Conservation (phyloP, 306 rosid species). For the Boehmeria nivea region DNA sequence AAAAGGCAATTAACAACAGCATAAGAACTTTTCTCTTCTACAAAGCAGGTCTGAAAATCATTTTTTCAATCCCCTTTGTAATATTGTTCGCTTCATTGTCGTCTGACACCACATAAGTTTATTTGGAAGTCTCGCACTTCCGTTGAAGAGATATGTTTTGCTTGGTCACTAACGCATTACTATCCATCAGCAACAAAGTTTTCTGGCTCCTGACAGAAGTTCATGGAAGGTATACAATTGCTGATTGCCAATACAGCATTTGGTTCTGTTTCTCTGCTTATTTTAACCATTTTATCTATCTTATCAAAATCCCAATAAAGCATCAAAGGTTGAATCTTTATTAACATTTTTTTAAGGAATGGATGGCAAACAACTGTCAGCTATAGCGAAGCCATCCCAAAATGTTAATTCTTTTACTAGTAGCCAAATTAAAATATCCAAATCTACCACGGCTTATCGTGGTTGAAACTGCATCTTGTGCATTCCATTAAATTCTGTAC, state of each 20-base stretch:
- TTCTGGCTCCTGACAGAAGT: no score
- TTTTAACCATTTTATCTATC: background rate
- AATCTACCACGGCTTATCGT: no score
- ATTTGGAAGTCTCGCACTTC: background rate
- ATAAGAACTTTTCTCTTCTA: background rate
- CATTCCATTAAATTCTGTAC: no score
- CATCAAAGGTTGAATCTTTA: background rate
- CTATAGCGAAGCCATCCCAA: no score
- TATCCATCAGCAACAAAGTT: background rate
- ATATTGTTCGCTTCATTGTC: background rate
- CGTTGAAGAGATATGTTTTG: background rate
- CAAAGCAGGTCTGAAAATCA: background rate
- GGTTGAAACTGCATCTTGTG: no score
- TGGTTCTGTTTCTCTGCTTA: background rate
- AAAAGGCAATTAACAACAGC: background rate
- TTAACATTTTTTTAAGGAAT: no score
- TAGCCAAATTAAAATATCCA: no score
- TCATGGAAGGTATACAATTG: no score
- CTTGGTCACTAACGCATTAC: background rate
- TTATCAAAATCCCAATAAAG: background rate
- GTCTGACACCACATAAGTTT: background rate
- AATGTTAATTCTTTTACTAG: no score
- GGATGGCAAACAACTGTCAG: no score
- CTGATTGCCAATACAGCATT: background rate
- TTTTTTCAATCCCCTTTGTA: background rate